phyloP scores from a whole-genome alignment of 2,329 filamentous ascomycete species.

The Trichoderma gracile region DNA sequence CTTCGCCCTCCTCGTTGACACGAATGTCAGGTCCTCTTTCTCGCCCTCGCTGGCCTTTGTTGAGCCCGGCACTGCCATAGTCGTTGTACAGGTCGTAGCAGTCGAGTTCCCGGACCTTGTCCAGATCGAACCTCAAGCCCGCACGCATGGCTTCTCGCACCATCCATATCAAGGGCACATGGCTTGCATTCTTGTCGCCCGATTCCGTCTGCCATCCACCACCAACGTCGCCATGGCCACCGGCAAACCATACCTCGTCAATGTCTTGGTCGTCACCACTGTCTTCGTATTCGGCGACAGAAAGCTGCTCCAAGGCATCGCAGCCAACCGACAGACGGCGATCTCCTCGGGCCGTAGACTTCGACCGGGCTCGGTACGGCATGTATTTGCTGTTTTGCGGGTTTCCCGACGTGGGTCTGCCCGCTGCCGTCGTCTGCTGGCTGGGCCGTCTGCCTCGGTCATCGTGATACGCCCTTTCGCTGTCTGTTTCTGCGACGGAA shows the following conservation, averaged over 20 bases:
- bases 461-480: neutral
- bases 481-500: neutral
- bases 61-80: neutral
- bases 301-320: constrained; percentile 14
- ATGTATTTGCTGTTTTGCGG: constrained; percentile 32
- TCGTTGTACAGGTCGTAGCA: constrained; percentile 43
- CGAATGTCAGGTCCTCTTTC: constrained; percentile 33
- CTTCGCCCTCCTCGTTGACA: constrained; percentile 9
- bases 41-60: constrained; percentile 3
- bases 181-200: constrained; percentile 63
- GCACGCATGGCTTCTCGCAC: constrained; percentile 60
- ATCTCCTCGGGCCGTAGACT: constrained; percentile 37
- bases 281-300: constrained; percentile 24
- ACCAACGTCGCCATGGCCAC: constrained; percentile 76
- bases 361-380: constrained; percentile 47
- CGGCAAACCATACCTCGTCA: constrained; percentile 78
- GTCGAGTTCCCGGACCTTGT: constrained; percentile 66
- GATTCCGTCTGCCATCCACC: constrained; percentile 68
- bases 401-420: constrained; percentile 21
- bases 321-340: constrained; percentile 10
- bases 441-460: constrained; percentile 12
- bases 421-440: constrained; percentile 27
- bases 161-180: constrained; percentile 71
- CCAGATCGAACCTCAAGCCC: constrained; percentile 68
- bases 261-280: constrained; percentile 65